phyloP scores from a whole-genome alignment of 768 basidiomycete species.

The Boletus insuetus region DNA sequence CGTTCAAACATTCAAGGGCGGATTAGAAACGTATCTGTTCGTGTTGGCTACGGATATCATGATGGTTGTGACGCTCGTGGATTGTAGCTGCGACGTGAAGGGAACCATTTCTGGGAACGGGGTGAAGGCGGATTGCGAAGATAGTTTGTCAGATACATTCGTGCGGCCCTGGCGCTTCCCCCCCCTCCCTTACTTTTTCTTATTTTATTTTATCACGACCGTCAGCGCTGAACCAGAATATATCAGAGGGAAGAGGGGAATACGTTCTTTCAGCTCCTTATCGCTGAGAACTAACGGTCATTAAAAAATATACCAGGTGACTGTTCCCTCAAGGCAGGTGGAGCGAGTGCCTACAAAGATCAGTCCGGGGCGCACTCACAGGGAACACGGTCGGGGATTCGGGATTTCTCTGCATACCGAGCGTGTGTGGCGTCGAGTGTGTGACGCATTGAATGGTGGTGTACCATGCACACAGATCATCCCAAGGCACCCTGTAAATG shows the following conservation, averaged over 20 bases:
- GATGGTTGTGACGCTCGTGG: not conserved
- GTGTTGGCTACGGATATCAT: not conserved
- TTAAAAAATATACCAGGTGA: not conserved
- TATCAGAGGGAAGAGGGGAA: not conserved
- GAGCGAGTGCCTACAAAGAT: not conserved
- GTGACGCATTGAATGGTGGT: not conserved
- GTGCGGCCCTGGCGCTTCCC: too few relatives aligned
- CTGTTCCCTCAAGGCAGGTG: not conserved
- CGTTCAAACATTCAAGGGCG: not conserved
- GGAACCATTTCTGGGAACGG: not conserved
- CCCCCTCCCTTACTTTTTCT: not conserved
- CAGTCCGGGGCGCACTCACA: not conserved
- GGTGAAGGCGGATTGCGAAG: not conserved
- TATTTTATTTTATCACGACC: not conserved
- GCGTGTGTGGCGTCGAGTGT: not conserved
- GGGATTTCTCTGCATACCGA: not conserved
- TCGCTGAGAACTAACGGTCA: not conserved
- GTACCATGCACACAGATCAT: not conserved
- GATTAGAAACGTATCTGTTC: not conserved
- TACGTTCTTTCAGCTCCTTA: not conserved
- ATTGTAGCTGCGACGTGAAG: not conserved
- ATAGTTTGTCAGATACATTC: not conserved
- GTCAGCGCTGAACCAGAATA: not conserved
- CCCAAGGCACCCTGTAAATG: not conserved
- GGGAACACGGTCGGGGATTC: not conserved